These are phyloP conservation scores for Pyrenopolyporus hunteri DNA, from an alignment of 495 filamentous ascomycete species.

Conservation along the genomic window DNA sequence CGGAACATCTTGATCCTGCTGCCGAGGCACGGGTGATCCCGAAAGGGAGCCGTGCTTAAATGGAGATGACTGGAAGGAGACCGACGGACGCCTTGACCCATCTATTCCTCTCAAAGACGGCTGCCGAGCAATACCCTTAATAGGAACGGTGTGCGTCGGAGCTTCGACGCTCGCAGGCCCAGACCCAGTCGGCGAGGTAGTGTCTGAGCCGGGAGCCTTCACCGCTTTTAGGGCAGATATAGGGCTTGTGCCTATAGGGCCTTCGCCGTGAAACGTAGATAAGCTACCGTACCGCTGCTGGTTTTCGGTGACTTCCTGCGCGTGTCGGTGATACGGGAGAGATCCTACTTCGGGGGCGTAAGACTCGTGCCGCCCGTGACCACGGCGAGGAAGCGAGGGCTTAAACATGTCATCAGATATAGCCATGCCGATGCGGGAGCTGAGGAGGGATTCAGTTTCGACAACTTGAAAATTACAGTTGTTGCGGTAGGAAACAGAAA, in stretches of 20 bases:
- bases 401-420: conserved; percentile 86
- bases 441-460: conserved; percentile 86
- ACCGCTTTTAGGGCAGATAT: conserved; percentile 82
- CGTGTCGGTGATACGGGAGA: conserved; percentile 63
- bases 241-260: conserved; percentile 77
- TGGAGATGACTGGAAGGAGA: conserved; percentile 79
- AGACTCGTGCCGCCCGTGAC: conserved; percentile 47
- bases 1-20: conserved; percentile 48
- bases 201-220: conserved; percentile 59
- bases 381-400: conserved; percentile 64
- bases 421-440: conserved; percentile 90
- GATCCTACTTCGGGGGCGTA: conserved; percentile 70
- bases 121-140: conserved; percentile 38
- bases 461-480: conserved; percentile 91
- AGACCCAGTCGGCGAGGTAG: conserved; percentile 68
- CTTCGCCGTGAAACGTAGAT: conserved; percentile 89
- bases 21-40: conserved; percentile 70
- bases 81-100: conserved; percentile 68
- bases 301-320: conserved; percentile 62
- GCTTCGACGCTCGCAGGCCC: conserved; percentile 58
- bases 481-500: conserved; percentile 81
- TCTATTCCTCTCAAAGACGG: conserved; percentile 55
- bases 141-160: conserved; percentile 54
- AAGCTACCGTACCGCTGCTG: conserved; percentile 89
- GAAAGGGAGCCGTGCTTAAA: conserved; percentile 96